Conservation (phyloP, 2,329 filamentous ascomycete species). For the Dactylellina cionopaga region DNA sequence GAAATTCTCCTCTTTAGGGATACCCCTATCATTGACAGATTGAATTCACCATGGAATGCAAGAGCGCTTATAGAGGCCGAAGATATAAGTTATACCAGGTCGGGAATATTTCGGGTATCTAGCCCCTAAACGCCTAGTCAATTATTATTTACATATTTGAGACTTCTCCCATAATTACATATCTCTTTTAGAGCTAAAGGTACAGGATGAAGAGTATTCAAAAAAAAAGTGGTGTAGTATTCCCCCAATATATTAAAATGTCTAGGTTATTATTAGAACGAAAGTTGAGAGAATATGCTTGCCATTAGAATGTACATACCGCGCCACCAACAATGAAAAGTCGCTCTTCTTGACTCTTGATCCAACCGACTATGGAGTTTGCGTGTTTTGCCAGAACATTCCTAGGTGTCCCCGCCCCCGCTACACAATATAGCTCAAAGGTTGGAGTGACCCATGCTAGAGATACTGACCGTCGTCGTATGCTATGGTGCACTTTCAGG, state of each 20-base stretch:
- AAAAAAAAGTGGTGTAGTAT: not conserved
- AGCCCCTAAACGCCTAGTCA: no score
- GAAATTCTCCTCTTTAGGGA: no score
- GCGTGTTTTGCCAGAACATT: slow-evolving; percentile 82
- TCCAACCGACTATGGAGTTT: slow-evolving; percentile 90
- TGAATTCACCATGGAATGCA: not conserved
- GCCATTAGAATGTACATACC: slow-evolving; percentile 64
- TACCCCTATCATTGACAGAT: no score
- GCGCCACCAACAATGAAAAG: slow-evolving; percentile 98
- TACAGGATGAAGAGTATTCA: not conserved
- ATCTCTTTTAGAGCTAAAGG: no score
- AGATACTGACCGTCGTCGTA: slow-evolving; percentile 77
- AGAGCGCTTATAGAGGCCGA: not conserved
- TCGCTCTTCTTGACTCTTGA: slow-evolving; percentile 88
- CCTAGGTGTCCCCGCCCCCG: slow-evolving; percentile 72
- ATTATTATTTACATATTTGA: no score
- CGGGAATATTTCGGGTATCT: not conserved
- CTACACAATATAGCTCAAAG: slow-evolving; percentile 96
- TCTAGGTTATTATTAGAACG: slow-evolving; percentile 38
- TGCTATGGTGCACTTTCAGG: slow-evolving; percentile 84
- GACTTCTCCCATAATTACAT: no score
- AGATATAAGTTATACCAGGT: not conserved
- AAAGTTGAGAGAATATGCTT: slow-evolving; percentile 13
- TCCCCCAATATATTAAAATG: slow-evolving; percentile 36
- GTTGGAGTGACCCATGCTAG: slow-evolving; percentile 90